A percentile compares a stretch with the other conserved stretches of the same genome.
Evolutionary conservation across 1,139 yeast genomes (phyloP).

Genomic region (Pichia sp.): DNA sequence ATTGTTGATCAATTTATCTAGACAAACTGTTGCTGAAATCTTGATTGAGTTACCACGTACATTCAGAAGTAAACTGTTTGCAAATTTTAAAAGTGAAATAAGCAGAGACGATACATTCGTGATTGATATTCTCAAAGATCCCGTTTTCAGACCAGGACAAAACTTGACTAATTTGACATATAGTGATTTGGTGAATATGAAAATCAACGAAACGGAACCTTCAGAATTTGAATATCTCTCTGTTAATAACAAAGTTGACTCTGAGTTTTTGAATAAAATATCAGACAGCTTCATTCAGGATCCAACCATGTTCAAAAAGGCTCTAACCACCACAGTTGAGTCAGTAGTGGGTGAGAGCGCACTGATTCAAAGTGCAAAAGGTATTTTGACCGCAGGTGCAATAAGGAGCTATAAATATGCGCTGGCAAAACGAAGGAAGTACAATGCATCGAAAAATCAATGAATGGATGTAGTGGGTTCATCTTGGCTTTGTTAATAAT

Average conservation of each 20-base stretch:
- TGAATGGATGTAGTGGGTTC: no score
- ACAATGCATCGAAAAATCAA: slow-evolving; percentile 1
- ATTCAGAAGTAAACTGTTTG: slow-evolving; percentile 41
- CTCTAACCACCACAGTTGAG: slow-evolving; percentile 37
- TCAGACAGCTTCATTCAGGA: slow-evolving; percentile 28
- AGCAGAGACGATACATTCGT: no score
- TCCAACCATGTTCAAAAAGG: slow-evolving; percentile 24
- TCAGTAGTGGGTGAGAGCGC: slow-evolving; percentile 65
- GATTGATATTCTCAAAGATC: no score
- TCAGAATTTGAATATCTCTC: slow-evolving; percentile 26
- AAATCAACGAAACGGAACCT: slow-evolving; percentile 13
- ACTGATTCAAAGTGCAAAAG: slow-evolving; percentile 68
- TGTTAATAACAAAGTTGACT: slow-evolving; percentile 17
- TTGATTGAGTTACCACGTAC: slow-evolving; percentile 41
- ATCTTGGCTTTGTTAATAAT: no score
- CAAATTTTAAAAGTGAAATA: no score
- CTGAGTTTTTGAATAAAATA: slow-evolving; percentile 30
- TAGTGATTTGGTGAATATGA: not conserved
- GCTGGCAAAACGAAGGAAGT: slow-evolving; percentile 53
- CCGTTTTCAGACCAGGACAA: no score
- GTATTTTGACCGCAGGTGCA: slow-evolving; percentile 81
- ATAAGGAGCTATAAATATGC: slow-evolving; percentile 68
- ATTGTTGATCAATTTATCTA: slow-evolving; percentile 18
- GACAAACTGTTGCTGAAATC: slow-evolving; percentile 25
- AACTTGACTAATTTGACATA: not conserved